Evolutionary conservation across 1,284 basidiomycete species (phyloP), one percentile per base, ranked within the genome.

Genomic region (Fistulinella cinereoalba): DNA sequence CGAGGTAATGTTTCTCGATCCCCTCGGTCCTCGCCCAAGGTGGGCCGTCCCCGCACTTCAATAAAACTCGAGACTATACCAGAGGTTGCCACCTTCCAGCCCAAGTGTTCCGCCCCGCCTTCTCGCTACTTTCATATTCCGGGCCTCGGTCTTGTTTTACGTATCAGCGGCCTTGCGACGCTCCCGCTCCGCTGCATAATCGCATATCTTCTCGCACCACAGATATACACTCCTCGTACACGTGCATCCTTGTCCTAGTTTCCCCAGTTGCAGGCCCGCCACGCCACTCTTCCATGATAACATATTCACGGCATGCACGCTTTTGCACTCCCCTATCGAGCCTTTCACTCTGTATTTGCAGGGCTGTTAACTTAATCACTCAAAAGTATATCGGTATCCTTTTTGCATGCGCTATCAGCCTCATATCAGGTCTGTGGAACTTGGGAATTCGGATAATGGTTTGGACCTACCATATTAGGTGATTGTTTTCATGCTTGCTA

Each of bases 21-120:
- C 18, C 64, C 65, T 42, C 66, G 65, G 11, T 49, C 53, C 9
- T 66, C 60, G 2, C 61, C 62, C 2, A 65, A 65, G 49, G 34
- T 56, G 25, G 48, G 52, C 34, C 65, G 64, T 21, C 43, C 57
- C 13, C 65, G 60, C 28, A 34, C 41, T 18, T 48, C 57, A 16
- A 52, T 58, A 16, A 68, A 63, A 41, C 63, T 65, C 32, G 63
- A 65, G 46, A 65, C 66, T 18, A 65, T 65, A 53, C 66, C 63
- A 4, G 63, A 65, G 43, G 52, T 64, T 29, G 43, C 65, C 23
- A 44, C 64, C 11, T 65, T 68, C 42, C 64, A 64, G 11, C 62
- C 61, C n/a, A 61, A 53, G 33, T 42, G 28, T 37, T 40, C 52
- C 15, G 7, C 38, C n/a, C 47, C 39, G 9, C 39, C 43, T 19